Evolutionary conservation across 495 filamentous ascomycete species (phyloP).

Genomic region (Talaromyces trachyspermus): DNA sequence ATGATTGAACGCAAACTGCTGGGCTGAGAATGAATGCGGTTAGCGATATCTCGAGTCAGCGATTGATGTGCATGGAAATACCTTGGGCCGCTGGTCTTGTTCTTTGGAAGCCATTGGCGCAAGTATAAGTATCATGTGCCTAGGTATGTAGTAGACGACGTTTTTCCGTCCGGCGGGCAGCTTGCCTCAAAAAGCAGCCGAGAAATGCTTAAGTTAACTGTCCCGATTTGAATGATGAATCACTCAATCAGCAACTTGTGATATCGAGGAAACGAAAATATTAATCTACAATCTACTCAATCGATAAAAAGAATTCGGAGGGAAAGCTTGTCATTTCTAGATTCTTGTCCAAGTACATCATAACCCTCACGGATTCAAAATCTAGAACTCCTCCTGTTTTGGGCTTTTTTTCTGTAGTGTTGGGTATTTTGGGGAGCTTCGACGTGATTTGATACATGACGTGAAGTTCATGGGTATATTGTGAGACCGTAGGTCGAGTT

Average conservation of each 20-base stretch:
- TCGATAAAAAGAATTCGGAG: conserved; percentile 1
- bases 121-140: background rate
- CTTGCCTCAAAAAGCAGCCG: too few relatives aligned
- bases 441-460: too few relatives aligned
- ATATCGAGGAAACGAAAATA: too few relatives aligned
- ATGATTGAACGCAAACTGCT: conserved; percentile 79
- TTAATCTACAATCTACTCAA: too few relatives aligned
- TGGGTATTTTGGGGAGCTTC: conserved; percentile 2
- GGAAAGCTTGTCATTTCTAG: conserved; percentile 11
- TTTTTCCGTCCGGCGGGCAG: too few relatives aligned
- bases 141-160: too few relatives aligned
- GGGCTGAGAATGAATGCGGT: conserved; percentile 42
- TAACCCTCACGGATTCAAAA: too few relatives aligned
- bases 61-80: conserved; percentile 7
- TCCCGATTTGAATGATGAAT: too few relatives aligned
- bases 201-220: too few relatives aligned
- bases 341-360: conserved; percentile 10
- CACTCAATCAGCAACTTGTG: too few relatives aligned
- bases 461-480: too few relatives aligned
- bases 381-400: conserved; percentile 25
- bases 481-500: background rate
- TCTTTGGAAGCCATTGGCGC: conserved; percentile 33
- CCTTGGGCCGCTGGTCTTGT: conserved; percentile 39
- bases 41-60: conserved; percentile 7
- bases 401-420: conserved; percentile 15